Evolutionary conservation across 345 rosid species (phyloP).

Genomic region (Gossypium herbaceum): DNA sequence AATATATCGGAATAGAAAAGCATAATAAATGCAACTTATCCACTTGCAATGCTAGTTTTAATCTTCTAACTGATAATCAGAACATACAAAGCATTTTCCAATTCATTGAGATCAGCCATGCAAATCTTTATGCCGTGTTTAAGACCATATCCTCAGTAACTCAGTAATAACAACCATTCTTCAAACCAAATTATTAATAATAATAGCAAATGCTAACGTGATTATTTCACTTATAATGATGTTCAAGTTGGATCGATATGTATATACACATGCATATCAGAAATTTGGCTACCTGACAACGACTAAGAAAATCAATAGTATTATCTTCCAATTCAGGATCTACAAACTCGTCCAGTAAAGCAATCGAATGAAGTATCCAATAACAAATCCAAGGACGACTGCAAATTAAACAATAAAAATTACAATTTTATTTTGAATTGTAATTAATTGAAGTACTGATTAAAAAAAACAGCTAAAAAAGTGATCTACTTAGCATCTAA

Average conservation of each 20-base stretch:
- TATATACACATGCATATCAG: not conserved
- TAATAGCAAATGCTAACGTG: not conserved
- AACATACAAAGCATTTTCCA: not conserved
- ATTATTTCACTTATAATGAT: not conserved
- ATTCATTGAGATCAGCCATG: not conserved
- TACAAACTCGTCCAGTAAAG: conserved; percentile 67
- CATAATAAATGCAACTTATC: conserved; percentile 1
- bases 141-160: conserved; percentile 1
- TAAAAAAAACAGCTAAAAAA: not conserved
- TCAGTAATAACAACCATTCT: not conserved
- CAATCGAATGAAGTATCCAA: conserved; percentile 90
- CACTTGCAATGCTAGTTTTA: not conserved
- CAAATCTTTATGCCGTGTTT: not conserved
- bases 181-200: not conserved
- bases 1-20: not conserved
- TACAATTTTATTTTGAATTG: not conserved
- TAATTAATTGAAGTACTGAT: not conserved
- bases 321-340: conserved; percentile 52
- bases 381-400: conserved; percentile 98
- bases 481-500: conserved; percentile 69
- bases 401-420: conserved; percentile 8
- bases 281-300: conserved; percentile 61
- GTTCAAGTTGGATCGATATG: no score
- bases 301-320: conserved; percentile 62
- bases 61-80: not conserved